Percentiles rank a stretch among this genome's conserved stretches.
Conservation (phyloP, 352 stramenopile genomes). For the Phytophthora syringae region DNA sequence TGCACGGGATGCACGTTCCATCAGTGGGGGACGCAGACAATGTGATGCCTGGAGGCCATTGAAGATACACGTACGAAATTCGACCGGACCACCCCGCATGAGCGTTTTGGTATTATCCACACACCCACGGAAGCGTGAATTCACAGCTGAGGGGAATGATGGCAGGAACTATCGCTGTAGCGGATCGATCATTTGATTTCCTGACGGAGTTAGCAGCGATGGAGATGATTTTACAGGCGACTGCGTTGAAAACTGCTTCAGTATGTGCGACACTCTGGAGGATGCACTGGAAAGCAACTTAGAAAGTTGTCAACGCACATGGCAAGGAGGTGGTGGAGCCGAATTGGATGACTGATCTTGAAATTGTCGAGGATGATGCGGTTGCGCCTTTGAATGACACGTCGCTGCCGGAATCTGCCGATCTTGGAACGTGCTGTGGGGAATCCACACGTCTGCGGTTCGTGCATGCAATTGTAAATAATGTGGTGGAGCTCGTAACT, state of each 20-base stretch:
- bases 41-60: conserved; percentile 53
- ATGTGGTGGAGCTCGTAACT: conserved; percentile 70
- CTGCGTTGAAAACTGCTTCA: conserved; percentile 75
- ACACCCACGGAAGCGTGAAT: conserved; percentile 76
- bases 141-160: conserved; percentile 80
- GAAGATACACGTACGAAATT: conserved; percentile 74
- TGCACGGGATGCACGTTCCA: conserved; percentile 78
- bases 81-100: conserved; percentile 67
- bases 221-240: conserved; percentile 70
- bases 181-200: conserved; percentile 62
- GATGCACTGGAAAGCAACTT: conserved; percentile 69
- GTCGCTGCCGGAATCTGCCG: conserved; percentile 72
- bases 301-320: conserved; percentile 24
- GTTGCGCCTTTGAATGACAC: conserved; percentile 72
- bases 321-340: conserved; percentile 13
- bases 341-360: conserved; percentile 34
- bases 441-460: conserved; percentile 75
- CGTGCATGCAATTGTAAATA: conserved; percentile 86
- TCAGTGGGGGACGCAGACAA: conserved; percentile 62
- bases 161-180: conserved; percentile 69
- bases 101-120: conserved; percentile 86
- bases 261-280: conserved; percentile 58
- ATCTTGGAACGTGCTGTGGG: conserved; percentile 49
- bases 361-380: conserved; percentile 38
- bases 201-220: conserved; percentile 56